Evolutionary conservation across 1,139 yeast species (phyloP).

Genomic region (Geotrichum europaeum): DNA sequence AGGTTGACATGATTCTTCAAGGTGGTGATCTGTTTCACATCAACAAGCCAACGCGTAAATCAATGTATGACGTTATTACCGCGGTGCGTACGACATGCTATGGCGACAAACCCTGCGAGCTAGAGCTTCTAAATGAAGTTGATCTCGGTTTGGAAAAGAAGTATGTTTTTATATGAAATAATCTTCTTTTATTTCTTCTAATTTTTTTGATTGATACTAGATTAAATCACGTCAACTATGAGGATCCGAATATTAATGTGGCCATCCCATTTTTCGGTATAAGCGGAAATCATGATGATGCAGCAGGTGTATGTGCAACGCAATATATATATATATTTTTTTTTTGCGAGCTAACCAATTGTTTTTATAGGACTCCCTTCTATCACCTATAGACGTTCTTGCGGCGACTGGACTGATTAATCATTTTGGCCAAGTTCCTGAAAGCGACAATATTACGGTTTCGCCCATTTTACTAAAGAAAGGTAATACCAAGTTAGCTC

Average conservation of each 20-base stretch:
- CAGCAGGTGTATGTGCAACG: slow-evolving; percentile 56
- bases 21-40: slow-evolving; percentile 91
- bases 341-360: not conserved
- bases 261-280: slow-evolving; percentile 92
- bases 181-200: slow-evolving; percentile 21
- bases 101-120: slow-evolving; percentile 83
- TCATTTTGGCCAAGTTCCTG: slow-evolving; percentile 79
- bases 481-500: slow-evolving; percentile 73
- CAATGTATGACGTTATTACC: slow-evolving; percentile 77
- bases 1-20: slow-evolving; percentile 79
- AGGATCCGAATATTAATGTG: slow-evolving; percentile 83
- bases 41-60: slow-evolving; percentile 81
- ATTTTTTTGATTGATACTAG: slow-evolving; percentile 10
- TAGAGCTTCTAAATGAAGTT: slow-evolving; percentile 81
- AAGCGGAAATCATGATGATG: slow-evolving; percentile 95
- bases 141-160: slow-evolving; percentile 51
- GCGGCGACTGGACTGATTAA: slow-evolving; percentile 79
- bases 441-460: slow-evolving; percentile 67
- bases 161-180: slow-evolving; percentile 17
- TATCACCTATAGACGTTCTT: slow-evolving; percentile 84
- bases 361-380: slow-evolving; percentile 37
- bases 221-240: slow-evolving; percentile 71
- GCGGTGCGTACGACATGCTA: slow-evolving; percentile 66
- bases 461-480: slow-evolving; percentile 79
- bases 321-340: not conserved